Evolutionary conservation across 495 filamentous ascomycete species (phyloP), one percentile per base, ranked within the genome.

Genomic region (Hypomontagnella submonticulosa): DNA sequence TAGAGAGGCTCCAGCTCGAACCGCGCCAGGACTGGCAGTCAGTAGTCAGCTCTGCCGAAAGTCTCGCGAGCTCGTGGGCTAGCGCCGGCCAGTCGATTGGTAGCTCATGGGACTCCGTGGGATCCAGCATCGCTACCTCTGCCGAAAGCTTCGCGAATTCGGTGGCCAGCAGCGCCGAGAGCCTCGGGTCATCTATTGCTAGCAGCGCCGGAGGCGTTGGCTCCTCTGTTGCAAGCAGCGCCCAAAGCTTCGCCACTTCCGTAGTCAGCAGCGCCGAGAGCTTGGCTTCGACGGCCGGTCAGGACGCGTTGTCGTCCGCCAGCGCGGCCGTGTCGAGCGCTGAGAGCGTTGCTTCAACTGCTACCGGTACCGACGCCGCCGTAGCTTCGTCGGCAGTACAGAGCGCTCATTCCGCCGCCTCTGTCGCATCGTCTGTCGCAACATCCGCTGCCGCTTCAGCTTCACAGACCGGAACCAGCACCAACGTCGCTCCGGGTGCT

Each of bases 11-110:
- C 13, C 13, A 48, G 9, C 48, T 63, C 5, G 54, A 38, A 32
- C 40, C 20, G 11, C 65, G 65, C 15, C 65, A 68, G 48, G 54
- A 68, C 49, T 68, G 65, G 65, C 58, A 63, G n/a, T 63, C 65
- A 0, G 49, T 59, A 6, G 65, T 48, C 7, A 46, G 30, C 43
- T 68, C 65, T 5, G 65, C 65, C 18, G 54, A 63, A 16, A 68
- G 65, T 13, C 32, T 68, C 4, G 65, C 65, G 7, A 68, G 42
- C 43, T 68, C 65, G 18, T 55, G 55, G 53, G 48, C 20, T 5
- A 59, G 49, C 18, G 65, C 59, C 19, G 65, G 65, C 2, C 48
- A 57, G 12, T 63, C 65, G 27, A 16, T 68, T n/a, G 65, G 58
- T 13, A 34, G 19, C 13, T 59, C 65, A 16, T 55, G 36, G 27